Conservation (phyloP, 1,284 basidiomycete species). For the Puccinia polysora region DNA sequence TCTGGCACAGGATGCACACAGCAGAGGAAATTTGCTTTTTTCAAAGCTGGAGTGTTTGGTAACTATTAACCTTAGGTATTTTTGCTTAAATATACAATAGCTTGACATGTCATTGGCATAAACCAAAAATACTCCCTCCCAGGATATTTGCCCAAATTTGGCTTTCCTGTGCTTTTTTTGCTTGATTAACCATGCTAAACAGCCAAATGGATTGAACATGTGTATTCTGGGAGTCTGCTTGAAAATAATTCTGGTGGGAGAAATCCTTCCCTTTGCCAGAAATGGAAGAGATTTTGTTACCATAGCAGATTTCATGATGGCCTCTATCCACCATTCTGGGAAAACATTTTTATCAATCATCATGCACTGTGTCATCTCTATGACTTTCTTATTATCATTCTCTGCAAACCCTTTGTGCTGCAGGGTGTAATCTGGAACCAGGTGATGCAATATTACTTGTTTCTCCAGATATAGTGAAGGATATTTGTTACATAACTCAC, state of each 20-base stretch:
- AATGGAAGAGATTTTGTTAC: not conserved
- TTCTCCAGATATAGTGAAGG: not conserved
- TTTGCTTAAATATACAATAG: not conserved
- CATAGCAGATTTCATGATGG: not conserved
- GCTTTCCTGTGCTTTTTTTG: not conserved
- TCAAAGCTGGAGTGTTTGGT: not conserved
- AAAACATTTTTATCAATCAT: not conserved
- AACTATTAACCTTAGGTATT: not conserved
- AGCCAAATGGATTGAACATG: constrained; percentile 1
- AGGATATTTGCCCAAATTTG: not conserved
- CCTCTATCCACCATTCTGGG: constrained; percentile 4
- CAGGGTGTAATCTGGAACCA: not conserved
- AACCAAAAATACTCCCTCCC: not conserved
- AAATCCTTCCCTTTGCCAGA: not conserved
- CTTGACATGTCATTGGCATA: not conserved
- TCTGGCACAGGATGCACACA: too few relatives aligned
- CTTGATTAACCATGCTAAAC: not conserved
- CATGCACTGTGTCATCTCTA: not conserved
- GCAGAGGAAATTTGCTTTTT: not conserved
- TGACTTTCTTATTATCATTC: not conserved
- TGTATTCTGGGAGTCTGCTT: not conserved
- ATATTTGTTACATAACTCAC: constrained; percentile 10
- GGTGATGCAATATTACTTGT: not conserved
- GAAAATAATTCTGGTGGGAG: not conserved
- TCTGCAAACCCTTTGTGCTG: not conserved